A percentile compares a stretch with the other conserved stretches of the same genome.
These are phyloP conservation scores for Stellera chamaejasme DNA, from an alignment of 345 rosid genomes.

Conservation along the genomic window DNA sequence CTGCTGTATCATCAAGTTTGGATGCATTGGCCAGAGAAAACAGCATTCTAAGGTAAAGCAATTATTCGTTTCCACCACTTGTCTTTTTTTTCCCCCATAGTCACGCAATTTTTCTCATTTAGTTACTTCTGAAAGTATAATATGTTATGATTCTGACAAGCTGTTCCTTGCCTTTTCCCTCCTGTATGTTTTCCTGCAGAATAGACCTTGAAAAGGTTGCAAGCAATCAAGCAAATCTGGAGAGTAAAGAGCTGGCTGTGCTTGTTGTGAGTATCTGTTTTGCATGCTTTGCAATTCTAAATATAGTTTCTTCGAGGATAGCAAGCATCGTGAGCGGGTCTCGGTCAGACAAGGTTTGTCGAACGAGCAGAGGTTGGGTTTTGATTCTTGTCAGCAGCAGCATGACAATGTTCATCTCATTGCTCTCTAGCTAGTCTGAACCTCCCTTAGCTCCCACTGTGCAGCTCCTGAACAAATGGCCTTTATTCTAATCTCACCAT, in stretches of 20 bases:
- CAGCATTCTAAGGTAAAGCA: conserved; percentile 52
- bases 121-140: too few relatives aligned
- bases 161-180: neutral
- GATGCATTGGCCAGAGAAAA: conserved; percentile 58
- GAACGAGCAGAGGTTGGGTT: conserved; percentile 56
- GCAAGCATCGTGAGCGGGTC: conserved; percentile 25
- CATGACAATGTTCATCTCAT: conserved; percentile 63
- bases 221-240: conserved; percentile 46
- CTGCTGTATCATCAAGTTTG: conserved; percentile 40
- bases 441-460: neutral
- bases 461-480: neutral
- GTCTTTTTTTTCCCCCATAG: too few relatives aligned
- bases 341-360: conserved; percentile 24
- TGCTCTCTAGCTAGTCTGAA: conserved; percentile 42
- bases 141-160: neutral
- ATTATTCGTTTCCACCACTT: neutral
- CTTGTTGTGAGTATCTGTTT: conserved; percentile 59
- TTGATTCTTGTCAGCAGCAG: conserved; percentile 77
- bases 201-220: conserved; percentile 50
- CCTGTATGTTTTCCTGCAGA: conserved; percentile 25
- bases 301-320: conserved; percentile 43
- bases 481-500: neutral
- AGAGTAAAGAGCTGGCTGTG: conserved; percentile 61
- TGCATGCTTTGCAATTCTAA: conserved; percentile 42
- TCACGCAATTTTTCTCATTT: too few relatives aligned